These are phyloP conservation scores for Rhynchospora tenuis DNA, from an alignment of 176 grass and related monocot species.

Conservation along the genomic window DNA sequence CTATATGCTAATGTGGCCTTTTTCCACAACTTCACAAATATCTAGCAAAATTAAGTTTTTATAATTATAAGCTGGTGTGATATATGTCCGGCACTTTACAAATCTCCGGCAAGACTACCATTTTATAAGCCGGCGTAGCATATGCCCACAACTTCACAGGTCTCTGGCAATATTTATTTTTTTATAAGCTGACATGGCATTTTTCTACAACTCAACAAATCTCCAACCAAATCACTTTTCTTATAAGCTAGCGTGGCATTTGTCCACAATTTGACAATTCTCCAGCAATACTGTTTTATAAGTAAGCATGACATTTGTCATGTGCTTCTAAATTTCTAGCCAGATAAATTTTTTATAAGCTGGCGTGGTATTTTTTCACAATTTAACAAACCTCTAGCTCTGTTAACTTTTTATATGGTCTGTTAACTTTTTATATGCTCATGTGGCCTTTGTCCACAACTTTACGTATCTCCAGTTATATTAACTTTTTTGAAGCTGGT, in stretches of 20 bases:
- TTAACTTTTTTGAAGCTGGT: no score
- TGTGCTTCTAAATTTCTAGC: no score
- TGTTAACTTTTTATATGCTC: no score
- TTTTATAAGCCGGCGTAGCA: not conserved
- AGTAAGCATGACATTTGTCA: no score
- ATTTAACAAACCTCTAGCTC: no score
- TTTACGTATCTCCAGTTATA: not conserved
- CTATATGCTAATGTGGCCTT: not conserved
- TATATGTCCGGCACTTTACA: not conserved
- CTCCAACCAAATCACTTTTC: no score
- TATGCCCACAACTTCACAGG: not conserved
- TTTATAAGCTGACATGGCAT: not conserved
- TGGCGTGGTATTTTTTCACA: no score
- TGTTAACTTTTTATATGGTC: no score
- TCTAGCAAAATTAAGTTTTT: not conserved
- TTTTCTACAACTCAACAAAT: not conserved
- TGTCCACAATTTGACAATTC: not conserved
- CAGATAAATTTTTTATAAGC: no score
- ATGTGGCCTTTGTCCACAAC: no score
- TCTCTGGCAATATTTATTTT: not conserved
- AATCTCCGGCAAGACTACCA: not conserved
- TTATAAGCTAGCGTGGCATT: no score
- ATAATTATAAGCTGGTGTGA: no score
- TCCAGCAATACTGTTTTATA: not conserved
- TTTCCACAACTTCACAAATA: not conserved